Evolutionary conservation across 106 monocot genomes (phyloP), one percentile per base, ranked within the genome.

Genomic region (Chionographis japonica): DNA sequence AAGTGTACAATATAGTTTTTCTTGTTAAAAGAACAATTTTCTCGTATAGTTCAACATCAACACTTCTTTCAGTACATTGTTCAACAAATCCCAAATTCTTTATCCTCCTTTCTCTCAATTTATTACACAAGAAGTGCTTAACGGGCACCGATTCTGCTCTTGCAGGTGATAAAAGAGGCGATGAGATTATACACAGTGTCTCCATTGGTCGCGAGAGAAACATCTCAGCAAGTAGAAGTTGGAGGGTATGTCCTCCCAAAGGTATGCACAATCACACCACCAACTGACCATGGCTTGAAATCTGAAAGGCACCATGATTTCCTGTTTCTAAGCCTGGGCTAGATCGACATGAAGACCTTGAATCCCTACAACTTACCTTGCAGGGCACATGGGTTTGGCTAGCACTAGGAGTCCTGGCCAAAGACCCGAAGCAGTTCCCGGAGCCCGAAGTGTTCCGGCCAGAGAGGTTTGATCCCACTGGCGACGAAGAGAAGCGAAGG

Each of bases 111-210:
- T 27, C 27, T 27, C 27, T 27, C 27, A 27, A 0, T 27, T 27
- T 27, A 27, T 27, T 27, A 27, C 27, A 27, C 27, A 27, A 27
- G 27, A 27, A 27, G 27, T 27, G 27, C 0, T 27, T 27, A 68
- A 8, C 37, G 54, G 4, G 41, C 41, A 14, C 54, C 9, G n/a
- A 18, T 66, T 40, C 7, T 54, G 18, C 19, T 54, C 18, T 17
- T 73, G 62, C 74, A 93, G 89, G 92, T 93, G 62, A 73, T 95
- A 58, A 91, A 89, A 53, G 89, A 89, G 63, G 63, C 94, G 19
- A 88, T 94, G 91, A 79, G 94, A 37, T 86, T 79, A 43, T 88
- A 88, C 66, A 79, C 84, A 8, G 94, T 86, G 4, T 94, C 94
- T 12, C 91, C 94, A 4, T 65, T 94, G 66, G 80, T 94, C 46